Evolutionary conservation across 1,284 basidiomycete species (phyloP).

Genomic region (Ganoderma meredithae): DNA sequence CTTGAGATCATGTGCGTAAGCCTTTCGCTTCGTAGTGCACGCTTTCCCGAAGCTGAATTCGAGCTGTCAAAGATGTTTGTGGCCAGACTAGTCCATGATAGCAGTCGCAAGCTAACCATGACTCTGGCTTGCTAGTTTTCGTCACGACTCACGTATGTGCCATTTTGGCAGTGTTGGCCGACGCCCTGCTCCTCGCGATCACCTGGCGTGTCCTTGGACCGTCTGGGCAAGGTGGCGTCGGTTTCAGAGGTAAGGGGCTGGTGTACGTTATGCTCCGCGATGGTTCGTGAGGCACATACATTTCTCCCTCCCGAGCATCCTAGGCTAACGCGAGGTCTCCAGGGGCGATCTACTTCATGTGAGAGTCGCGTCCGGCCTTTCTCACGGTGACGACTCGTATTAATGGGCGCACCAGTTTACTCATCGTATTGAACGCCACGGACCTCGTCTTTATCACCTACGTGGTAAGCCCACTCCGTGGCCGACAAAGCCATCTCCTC

Average conservation of each 20-base stretch:
- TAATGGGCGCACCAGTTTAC: not conserved
- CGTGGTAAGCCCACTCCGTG: not conserved
- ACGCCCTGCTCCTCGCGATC: slow-evolving; percentile 1
- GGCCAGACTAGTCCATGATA: not conserved
- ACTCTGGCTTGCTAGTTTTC: not conserved
- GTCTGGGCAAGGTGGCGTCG: not conserved
- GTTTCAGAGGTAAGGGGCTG: not conserved
- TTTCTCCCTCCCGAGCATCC: not conserved
- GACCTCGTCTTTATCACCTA: slow-evolving; percentile 1
- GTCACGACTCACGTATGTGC: not conserved
- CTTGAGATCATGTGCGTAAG: not conserved
- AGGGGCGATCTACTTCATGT: not conserved
- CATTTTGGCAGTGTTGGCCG: not conserved
- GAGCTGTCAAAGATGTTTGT: not conserved
- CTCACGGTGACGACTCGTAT: not conserved
- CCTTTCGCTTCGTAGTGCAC: no score
- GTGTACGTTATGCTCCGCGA: not conserved
- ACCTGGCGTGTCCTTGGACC: slow-evolving; percentile 1
- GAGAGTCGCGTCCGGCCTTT: not conserved
- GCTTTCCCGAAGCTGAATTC: not conserved
- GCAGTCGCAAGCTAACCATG: not conserved
- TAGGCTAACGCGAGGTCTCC: not conserved
- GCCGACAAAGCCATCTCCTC: not conserved
- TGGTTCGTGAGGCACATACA: not conserved
- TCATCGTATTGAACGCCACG: not conserved